These are phyloP conservation scores for Nephelium lappaceum DNA, from an alignment of 345 rosid species.

Conservation along the genomic window DNA sequence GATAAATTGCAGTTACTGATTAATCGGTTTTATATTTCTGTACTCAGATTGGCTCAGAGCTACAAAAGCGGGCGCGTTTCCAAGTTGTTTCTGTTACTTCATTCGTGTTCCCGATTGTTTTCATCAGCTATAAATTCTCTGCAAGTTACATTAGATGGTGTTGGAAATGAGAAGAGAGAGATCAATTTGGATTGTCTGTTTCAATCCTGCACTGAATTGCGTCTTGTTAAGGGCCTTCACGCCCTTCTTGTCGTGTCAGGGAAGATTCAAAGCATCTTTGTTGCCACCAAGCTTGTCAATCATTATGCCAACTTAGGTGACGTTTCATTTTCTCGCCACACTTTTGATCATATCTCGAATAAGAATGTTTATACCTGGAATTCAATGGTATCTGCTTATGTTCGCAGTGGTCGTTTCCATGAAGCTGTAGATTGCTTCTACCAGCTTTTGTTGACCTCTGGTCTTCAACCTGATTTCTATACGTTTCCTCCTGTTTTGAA, in stretches of 20 bases:
- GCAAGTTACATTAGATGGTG: conserved; percentile 19
- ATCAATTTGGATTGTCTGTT: conserved; percentile 40
- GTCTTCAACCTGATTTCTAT: conserved; percentile 61
- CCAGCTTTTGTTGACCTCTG: conserved; percentile 42
- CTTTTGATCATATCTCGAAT: conserved; percentile 41
- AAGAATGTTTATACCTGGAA: conserved; percentile 63
- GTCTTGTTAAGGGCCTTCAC: conserved; percentile 43
- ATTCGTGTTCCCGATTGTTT: conserved; percentile 22
- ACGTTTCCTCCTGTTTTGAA: conserved; percentile 61
- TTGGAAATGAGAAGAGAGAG: conserved; percentile 17
- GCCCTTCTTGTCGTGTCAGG: conserved; percentile 48
- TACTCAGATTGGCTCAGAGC: conserved; percentile 40
- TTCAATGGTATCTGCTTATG: conserved; percentile 58
- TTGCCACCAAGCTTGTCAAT: conserved; percentile 50
- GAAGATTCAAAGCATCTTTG: conserved; percentile 25
- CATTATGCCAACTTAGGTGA: conserved; percentile 44
- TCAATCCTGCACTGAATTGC: conserved; percentile 38
- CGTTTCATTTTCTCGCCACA: conserved; percentile 30
- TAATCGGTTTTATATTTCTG: background rate
- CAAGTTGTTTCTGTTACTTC: conserved; percentile 23
- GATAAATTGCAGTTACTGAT: background rate
- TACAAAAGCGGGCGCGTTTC: conserved; percentile 37
- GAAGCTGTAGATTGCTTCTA: conserved; percentile 52
- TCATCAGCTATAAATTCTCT: conserved; percentile 34
- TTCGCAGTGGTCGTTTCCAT: conserved; percentile 29